phyloP scores from a whole-genome alignment of 495 filamentous ascomycete species.

The Hypoxylon lenormandii region DNA sequence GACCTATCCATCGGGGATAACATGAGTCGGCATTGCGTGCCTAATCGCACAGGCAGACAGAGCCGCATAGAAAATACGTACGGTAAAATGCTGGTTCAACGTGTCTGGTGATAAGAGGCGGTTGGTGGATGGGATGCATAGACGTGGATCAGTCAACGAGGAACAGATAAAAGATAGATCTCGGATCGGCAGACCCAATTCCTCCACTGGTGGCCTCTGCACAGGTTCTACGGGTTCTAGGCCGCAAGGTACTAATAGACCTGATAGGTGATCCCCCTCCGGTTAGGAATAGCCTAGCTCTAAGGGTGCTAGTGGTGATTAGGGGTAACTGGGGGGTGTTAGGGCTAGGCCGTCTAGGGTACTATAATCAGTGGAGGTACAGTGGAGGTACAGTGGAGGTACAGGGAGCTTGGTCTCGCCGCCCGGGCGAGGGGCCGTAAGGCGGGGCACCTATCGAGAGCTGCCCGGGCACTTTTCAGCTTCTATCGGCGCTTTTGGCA shows the following conservation, averaged over 20 bases:
- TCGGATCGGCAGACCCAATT: conserved; percentile 44
- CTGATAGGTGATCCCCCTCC: no score
- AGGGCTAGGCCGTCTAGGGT: conserved; percentile 8
- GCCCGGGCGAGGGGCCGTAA: conserved; percentile 1
- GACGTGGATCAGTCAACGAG: not conserved
- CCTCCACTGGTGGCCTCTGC: conserved; percentile 9
- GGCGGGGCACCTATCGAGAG: conserved; percentile 38
- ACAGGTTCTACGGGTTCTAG: not conserved
- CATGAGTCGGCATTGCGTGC: not conserved
- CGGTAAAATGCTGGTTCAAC: conserved; percentile 16
- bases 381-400: not conserved
- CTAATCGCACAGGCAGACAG: conserved; percentile 4
- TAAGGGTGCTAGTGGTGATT: no score
- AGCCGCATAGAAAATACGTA: no score
- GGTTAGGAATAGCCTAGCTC: no score
- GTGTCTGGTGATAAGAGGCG: conserved; percentile 41
- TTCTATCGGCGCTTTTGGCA: conserved; percentile 46
- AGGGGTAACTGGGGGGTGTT: no score
- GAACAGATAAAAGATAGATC: conserved; percentile 28
- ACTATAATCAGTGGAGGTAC: no score
- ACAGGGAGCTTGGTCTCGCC: conserved; percentile 36
- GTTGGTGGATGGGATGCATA: conserved; percentile 3
- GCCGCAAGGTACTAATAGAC: conserved; percentile 3
- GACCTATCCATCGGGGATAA: not conserved
- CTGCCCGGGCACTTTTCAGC: conserved; percentile 46